These are phyloP conservation scores for Triticum dicoccoides DNA, from an alignment of 176 grass and related monocot genomes.

Conservation along the genomic window DNA sequence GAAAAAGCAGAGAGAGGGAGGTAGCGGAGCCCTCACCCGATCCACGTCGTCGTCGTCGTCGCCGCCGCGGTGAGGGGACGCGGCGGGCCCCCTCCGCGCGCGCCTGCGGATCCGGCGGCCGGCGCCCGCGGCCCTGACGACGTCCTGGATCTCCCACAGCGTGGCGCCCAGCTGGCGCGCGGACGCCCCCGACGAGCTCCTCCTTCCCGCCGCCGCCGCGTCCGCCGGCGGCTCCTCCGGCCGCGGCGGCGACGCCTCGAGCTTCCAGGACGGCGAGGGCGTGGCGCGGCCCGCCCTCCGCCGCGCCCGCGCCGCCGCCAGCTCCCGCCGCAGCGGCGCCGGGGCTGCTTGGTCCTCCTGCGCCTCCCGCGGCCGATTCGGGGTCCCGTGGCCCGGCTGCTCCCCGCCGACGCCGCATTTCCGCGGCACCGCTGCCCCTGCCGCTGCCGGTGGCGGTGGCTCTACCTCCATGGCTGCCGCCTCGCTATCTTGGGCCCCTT, in stretches of 20 bases:
- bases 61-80: background rate
- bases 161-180: conserved; percentile 89
- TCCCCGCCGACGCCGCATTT: conserved; percentile 20
- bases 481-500: background rate
- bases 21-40: conserved; percentile 43
- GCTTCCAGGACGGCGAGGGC: conserved; percentile 72
- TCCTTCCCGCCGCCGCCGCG: background rate
- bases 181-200: conserved; percentile 58
- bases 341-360: conserved; percentile 5
- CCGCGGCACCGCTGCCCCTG: background rate
- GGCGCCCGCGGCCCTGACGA: conserved; percentile 21
- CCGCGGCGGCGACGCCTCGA: conserved; percentile 43
- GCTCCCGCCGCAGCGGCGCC: conserved; percentile 14
- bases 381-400: background rate
- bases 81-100: conserved; percentile 17
- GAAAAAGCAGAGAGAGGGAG: background rate
- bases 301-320: conserved; percentile 32
- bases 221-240: background rate
- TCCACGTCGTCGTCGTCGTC: conserved; percentile 34
- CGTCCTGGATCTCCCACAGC: conserved; percentile 93
- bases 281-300: conserved; percentile 47
- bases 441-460: conserved; percentile 2
- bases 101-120: conserved; percentile 51
- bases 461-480: conserved; percentile 34
- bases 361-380: conserved; percentile 1